Percentiles rank a stretch among this genome's conserved stretches.
These are phyloP conservation scores for Westerdykella sp. DNA, from an alignment of 2,329 filamentous ascomycete genomes.

Conservation along the genomic window DNA sequence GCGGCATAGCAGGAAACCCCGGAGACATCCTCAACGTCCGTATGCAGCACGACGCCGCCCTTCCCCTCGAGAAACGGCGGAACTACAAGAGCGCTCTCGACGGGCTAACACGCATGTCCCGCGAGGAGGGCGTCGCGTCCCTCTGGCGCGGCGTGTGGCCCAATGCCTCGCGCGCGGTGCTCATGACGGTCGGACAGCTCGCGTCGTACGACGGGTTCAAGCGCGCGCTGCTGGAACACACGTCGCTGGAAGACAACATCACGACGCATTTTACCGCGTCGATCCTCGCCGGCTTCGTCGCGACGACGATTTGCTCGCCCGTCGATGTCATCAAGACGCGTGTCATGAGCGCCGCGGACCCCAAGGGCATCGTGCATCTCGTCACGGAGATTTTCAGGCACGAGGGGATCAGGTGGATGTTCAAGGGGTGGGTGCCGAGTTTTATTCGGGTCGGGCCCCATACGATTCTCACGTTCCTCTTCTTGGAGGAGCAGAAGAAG, in stretches of 20 bases:
- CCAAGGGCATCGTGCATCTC: constrained; percentile 52
- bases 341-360: constrained; percentile 65
- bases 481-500: constrained; percentile 81
- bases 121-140: constrained; percentile 68
- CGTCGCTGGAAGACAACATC: constrained; percentile 61
- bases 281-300: constrained; percentile 72
- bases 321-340: constrained; percentile 87
- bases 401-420: constrained; percentile 77
- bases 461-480: constrained; percentile 81
- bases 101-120: constrained; percentile 79
- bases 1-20: constrained; percentile 85
- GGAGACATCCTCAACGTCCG: constrained; percentile 96
- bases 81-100: constrained; percentile 89
- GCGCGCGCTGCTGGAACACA: constrained; percentile 58
- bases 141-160: constrained; percentile 83
- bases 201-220: constrained; percentile 84
- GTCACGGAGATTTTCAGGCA: constrained; percentile 61
- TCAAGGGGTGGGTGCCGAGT: constrained; percentile 83
- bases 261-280: constrained; percentile 72
- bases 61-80: constrained; percentile 65
- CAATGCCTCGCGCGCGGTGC: constrained; percentile 72
- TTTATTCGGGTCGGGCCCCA: constrained; percentile 64
- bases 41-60: constrained; percentile 88
- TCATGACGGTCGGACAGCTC: constrained; percentile 81
- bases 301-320: constrained; percentile 77